phyloP scores from a whole-genome alignment of 2,329 filamentous ascomycete species.

The Leptodontidium sp. region DNA sequence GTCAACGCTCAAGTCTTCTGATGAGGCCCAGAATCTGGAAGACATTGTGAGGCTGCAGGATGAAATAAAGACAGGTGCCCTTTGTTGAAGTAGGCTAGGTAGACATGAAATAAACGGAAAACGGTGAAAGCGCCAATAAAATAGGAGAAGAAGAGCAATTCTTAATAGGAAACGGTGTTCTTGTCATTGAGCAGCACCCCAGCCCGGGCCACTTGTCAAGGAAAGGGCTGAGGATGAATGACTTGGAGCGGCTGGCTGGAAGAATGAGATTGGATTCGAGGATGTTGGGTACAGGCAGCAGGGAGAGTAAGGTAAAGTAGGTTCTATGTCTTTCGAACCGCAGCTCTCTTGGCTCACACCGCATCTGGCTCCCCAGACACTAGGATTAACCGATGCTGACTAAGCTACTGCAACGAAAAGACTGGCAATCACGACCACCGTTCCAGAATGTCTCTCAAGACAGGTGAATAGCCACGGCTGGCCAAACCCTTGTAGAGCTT shows the following conservation, averaged over 20 bases:
- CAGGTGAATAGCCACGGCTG: too few relatives aligned
- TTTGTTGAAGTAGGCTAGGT: background rate
- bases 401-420: background rate
- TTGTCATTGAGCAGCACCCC: constrained; percentile 17
- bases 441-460: too few relatives aligned
- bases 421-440: background rate
- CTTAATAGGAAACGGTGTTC: constrained; percentile 11
- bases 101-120: constrained; percentile 14
- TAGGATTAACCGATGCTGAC: background rate
- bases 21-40: constrained; percentile 34
- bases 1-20: constrained; percentile 32
- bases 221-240: constrained; percentile 35
- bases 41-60: constrained; percentile 28
- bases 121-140: background rate
- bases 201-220: constrained; percentile 31
- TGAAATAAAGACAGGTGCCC: background rate
- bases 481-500: too few relatives aligned
- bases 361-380: background rate
- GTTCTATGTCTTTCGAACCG: constrained; percentile 13
- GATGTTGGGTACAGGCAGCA: background rate
- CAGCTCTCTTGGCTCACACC: background rate
- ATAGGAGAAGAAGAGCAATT: background rate
- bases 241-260: constrained; percentile 8
- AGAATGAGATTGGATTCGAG: background rate
- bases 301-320: background rate